A percentile compares a stretch with the other conserved stretches of the same genome.
These are phyloP conservation scores for Symbiodinium natans DNA, from an alignment of 73 alveolate genomes.

Conservation along the genomic window DNA sequence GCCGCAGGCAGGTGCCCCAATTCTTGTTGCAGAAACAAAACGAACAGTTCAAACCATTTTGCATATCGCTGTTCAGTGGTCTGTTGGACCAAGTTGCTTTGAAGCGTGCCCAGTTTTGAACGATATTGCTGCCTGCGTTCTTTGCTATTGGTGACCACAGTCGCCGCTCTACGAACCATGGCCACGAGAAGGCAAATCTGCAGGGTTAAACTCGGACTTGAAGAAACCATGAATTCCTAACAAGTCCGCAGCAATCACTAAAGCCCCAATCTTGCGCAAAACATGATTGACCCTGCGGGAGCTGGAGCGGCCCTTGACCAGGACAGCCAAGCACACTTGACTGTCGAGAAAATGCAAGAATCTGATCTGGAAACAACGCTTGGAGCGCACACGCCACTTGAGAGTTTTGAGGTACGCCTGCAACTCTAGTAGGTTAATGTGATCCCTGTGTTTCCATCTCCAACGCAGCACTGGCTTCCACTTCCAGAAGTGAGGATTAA, in stretches of 20 bases:
- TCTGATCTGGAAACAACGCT: background rate
- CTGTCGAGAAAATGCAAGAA: background rate
- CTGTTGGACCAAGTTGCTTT: background rate
- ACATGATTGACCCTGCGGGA: background rate
- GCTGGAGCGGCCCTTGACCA: conserved; percentile 56
- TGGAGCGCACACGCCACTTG: conserved; percentile 5
- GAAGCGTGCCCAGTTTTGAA: background rate
- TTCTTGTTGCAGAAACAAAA: background rate
- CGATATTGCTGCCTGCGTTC: background rate
- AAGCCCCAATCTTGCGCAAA: background rate
- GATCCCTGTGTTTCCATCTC: conserved; percentile 15
- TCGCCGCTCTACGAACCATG: background rate
- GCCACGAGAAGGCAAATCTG: conserved; percentile 17
- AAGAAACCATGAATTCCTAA: background rate
- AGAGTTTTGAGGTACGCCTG: conserved; percentile 8
- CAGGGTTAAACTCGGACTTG: conserved; percentile 11
- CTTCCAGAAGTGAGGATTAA: background rate
- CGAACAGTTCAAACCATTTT: background rate
- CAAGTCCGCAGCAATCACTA: background rate
- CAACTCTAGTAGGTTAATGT: conserved; percentile 34
- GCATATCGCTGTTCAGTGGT: background rate
- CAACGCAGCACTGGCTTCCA: background rate
- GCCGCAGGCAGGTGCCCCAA: background rate
- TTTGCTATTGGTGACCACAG: background rate
- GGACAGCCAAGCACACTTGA: conserved; percentile 47